phyloP scores from a whole-genome alignment of 2,329 filamentous ascomycete genomes.

The Botrytis aclada region DNA sequence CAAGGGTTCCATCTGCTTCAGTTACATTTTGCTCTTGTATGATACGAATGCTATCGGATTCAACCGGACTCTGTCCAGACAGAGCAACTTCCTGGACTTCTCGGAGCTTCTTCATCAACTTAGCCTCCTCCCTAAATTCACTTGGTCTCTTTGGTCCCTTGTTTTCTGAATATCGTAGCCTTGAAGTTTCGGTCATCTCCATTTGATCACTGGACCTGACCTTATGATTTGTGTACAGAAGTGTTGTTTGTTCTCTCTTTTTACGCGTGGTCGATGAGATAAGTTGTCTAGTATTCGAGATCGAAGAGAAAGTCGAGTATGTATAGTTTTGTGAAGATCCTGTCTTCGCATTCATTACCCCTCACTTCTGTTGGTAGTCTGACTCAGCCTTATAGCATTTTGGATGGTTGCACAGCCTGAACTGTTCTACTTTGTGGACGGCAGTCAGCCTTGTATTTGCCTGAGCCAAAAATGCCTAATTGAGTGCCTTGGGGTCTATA shows the following conservation, averaged over 20 bases:
- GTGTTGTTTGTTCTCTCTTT: not conserved
- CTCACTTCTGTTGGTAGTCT: not conserved
- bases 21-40: not conserved
- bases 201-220: not conserved
- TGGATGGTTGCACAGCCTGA: not conserved
- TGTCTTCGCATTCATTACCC: not conserved
- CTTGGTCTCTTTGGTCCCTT: fast-evolving
- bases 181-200: fast-evolving
- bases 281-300: fast-evolving
- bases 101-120: not conserved
- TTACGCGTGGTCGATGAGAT: not conserved
- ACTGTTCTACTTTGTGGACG: not conserved
- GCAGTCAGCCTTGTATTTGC: not conserved
- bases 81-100: not conserved
- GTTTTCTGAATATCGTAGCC: not conserved
- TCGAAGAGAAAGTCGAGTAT: not conserved
- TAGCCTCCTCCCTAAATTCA: not conserved
- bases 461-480: not conserved
- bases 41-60: not conserved
- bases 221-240: not conserved
- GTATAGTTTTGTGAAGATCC: fast-evolving
- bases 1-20: not conserved
- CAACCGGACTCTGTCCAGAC: not conserved
- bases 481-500: not conserved
- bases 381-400: not conserved